Conservation (phyloP, 106 monocot species). For the Dendrobium chrysotoxum region DNA sequence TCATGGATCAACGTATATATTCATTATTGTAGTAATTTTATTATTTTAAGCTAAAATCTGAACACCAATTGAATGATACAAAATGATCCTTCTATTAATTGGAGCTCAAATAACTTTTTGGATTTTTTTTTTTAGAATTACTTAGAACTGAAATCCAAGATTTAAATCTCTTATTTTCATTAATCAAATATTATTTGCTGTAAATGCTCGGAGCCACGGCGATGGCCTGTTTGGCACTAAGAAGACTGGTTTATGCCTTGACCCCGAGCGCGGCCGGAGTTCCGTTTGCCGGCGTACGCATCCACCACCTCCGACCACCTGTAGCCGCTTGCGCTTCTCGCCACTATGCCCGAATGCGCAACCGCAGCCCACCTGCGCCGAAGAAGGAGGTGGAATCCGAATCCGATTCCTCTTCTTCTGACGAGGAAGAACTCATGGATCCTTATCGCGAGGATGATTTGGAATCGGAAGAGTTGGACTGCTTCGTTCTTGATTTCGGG, state of each 20-base stretch:
- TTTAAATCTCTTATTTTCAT: not conserved
- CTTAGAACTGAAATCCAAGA: no score
- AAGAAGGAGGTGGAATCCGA: not conserved
- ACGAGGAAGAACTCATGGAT: not conserved
- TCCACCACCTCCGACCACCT: not conserved
- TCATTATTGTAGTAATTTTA: no score
- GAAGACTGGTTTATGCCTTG: not conserved
- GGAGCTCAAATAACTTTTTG: no score
- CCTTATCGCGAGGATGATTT: not conserved
- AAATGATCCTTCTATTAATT: no score
- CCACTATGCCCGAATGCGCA: conserved; percentile 11
- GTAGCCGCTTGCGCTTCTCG: not conserved
- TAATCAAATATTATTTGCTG: not conserved
- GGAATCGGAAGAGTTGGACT: conserved; percentile 7
- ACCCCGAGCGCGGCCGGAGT: not conserved
- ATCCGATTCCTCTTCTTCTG: conserved; percentile 5
- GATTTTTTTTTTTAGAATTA: no score
- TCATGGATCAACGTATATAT: no score
- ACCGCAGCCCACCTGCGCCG: not conserved
- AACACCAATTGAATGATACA: no score
- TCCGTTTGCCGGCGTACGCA: not conserved
- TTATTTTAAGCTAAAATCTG: no score
- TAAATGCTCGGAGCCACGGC: not conserved
- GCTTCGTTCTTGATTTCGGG: not conserved
- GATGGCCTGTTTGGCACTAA: not conserved